These are phyloP conservation scores for Penicillium silybi DNA, from an alignment of 495 filamentous ascomycete genomes.

Conservation along the genomic window DNA sequence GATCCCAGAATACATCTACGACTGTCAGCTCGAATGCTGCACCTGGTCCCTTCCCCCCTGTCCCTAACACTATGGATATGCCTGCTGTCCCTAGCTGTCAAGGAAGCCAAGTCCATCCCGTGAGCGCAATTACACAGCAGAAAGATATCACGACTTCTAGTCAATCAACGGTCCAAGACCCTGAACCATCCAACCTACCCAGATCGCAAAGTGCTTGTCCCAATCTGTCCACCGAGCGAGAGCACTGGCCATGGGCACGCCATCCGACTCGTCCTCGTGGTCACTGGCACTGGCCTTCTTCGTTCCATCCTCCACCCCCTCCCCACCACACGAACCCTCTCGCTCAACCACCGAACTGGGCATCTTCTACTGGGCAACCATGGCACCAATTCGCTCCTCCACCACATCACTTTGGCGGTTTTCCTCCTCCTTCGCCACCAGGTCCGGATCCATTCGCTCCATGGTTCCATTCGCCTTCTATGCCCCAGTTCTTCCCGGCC, in stretches of 20 bases:
- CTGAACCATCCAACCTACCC: background rate
- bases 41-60: background rate
- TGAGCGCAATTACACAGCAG: background rate
- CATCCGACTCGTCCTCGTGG: background rate
- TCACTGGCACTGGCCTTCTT: background rate
- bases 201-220: background rate
- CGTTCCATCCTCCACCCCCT: background rate
- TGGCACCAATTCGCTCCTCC: background rate
- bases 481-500: background rate
- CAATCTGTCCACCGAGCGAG: background rate
- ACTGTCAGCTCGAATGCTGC: slow-evolving; percentile 2
- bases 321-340: background rate
- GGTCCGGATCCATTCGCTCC: slow-evolving; percentile 8
- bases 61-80: background rate
- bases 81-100: background rate
- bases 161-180: background rate
- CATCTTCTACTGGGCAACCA: background rate
- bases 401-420: slow-evolving; percentile 11
- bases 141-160: background rate
- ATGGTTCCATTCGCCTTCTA: background rate
- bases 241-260: background rate
- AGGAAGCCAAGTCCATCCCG: background rate
- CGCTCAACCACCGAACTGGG: background rate
- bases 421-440: slow-evolving; percentile 11
- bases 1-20: background rate